A percentile compares a stretch with the other conserved stretches of the same genome.
These are phyloP conservation scores for Talaromyces sp. DNA, from an alignment of 2,329 filamentous ascomycete genomes.

Conservation along the genomic window DNA sequence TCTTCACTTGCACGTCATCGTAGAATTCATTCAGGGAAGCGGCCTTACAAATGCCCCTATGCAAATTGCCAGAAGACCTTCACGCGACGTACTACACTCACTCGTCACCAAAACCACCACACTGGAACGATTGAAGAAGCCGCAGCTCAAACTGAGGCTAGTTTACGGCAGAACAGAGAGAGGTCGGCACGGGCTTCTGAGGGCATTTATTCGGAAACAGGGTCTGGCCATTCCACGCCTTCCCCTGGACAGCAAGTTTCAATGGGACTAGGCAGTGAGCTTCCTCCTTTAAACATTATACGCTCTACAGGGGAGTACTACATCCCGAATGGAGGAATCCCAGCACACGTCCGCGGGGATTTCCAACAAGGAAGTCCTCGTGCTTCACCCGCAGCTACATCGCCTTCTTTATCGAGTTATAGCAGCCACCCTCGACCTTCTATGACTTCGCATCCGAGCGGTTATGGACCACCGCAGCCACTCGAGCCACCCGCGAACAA, in stretches of 20 bases:
- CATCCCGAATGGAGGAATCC: conserved; percentile 71
- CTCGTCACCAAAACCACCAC: conserved; percentile 92
- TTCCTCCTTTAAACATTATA: conserved; percentile 65
- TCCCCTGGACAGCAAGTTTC: conserved; percentile 78
- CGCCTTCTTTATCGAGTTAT: conserved; percentile 60
- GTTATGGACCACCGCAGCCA: conserved; percentile 76
- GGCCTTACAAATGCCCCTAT: conserved; percentile 95
- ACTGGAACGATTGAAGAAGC: conserved; percentile 93
- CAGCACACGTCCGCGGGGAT: conserved; percentile 73
- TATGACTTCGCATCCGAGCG: conserved; percentile 78
- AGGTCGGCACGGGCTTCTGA: conserved; percentile 33
- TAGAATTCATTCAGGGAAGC: conserved; percentile 89
- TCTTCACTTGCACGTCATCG: conserved; percentile 90
- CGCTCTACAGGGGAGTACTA: conserved; percentile 69
- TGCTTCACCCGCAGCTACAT: conserved; percentile 57
- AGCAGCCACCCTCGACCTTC: conserved; percentile 49
- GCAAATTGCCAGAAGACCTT: conserved; percentile 98
- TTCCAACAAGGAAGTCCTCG: conserved; percentile 66
- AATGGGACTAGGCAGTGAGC: conserved; percentile 71
- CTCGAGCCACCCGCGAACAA: conserved; percentile 75
- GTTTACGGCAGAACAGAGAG: conserved; percentile 57
- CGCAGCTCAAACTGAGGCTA: conserved; percentile 79
- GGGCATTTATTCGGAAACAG: conserved; percentile 41
- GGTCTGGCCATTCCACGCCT: conserved; percentile 58
- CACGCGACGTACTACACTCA: conserved; percentile 89